Percentiles rank a stretch among this genome's conserved stretches.
Evolutionary conservation across 768 basidiomycete species (phyloP).

Genomic region (Cystofilobasidium bisporidii): DNA sequence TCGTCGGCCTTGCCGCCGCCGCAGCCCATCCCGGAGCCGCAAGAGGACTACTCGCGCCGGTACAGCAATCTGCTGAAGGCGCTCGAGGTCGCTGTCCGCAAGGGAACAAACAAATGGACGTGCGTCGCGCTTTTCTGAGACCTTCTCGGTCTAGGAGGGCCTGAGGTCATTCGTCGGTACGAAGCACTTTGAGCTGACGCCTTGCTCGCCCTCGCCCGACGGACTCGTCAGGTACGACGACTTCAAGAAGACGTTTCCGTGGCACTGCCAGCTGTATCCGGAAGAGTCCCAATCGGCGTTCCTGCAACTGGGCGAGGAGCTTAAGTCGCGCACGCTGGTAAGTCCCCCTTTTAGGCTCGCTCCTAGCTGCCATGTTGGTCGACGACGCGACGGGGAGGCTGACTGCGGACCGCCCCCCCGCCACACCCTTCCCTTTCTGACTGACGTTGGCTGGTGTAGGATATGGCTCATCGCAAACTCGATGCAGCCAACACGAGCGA

Average conservation of each 20-base stretch:
- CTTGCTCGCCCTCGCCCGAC: too few species aligned
- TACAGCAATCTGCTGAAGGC: constrained; percentile 15
- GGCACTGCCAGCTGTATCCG: background rate
- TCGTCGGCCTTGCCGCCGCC: constrained; percentile 10
- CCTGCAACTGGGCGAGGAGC: constrained; percentile 17
- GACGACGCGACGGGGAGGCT: too few species aligned
- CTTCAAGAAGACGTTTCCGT: constrained; percentile 11
- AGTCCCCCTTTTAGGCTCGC: background rate
- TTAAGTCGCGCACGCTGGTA: constrained; percentile 12
- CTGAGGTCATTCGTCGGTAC: too few species aligned
- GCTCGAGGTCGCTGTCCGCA: constrained; percentile 18
- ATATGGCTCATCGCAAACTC: constrained; percentile 8
- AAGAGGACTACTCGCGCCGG: constrained; percentile 17
- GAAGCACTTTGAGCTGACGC: too few species aligned
- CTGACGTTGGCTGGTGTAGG: background rate
- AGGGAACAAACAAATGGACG: constrained; percentile 26
- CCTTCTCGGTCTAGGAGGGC: background rate
- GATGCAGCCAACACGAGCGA: constrained; percentile 12
- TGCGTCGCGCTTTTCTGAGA: constrained; percentile 1
- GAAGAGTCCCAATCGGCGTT: constrained; percentile 11
- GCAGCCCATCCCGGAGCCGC: constrained; percentile 17
- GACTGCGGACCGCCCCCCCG: too few species aligned
- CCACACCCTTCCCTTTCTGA: background rate
- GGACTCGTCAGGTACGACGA: constrained; percentile 17
- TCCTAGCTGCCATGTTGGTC: background rate